A percentile compares a stretch with the other conserved stretches of the same genome.
These are phyloP conservation scores for Sclerotinia minor DNA, from an alignment of 2,329 filamentous ascomycete species.

Conservation along the genomic window DNA sequence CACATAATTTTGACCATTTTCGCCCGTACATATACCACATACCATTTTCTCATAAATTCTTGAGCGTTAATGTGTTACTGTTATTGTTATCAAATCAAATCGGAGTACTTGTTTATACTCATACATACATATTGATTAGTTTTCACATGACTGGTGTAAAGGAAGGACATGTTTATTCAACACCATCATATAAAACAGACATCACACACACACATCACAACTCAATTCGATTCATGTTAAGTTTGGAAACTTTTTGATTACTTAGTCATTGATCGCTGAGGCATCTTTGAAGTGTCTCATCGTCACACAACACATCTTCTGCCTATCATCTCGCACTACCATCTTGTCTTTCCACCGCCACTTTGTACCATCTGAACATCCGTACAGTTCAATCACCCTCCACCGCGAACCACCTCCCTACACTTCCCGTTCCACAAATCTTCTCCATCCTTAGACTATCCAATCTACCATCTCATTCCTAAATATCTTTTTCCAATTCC, in stretches of 20 bases:
- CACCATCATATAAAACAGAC: not conserved
- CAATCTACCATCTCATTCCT: not conserved
- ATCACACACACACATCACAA: not conserved
- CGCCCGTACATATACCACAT: too few relatives aligned
- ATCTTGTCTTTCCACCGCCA: not conserved
- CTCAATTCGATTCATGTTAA: not conserved
- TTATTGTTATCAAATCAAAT: too few relatives aligned
- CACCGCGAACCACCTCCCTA: not conserved
- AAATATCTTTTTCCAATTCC: not conserved
- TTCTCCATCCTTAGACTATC: not conserved
- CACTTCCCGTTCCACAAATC: not conserved
- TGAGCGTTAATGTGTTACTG: too few relatives aligned
- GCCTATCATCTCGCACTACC: not conserved
- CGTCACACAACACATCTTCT: not conserved
- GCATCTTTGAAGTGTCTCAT: not conserved
- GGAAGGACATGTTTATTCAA: not conserved
- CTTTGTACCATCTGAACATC: not conserved
- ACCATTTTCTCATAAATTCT: too few relatives aligned
- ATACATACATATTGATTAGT: too few relatives aligned
- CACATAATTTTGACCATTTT: too few relatives aligned
- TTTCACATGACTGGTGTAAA: too few relatives aligned
- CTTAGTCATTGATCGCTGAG: constrained; percentile 2
- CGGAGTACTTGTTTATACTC: too few relatives aligned
- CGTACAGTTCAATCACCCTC: not conserved
- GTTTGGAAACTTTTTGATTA: not conserved